Percentiles rank a stretch among this genome's conserved stretches.
Conservation (phyloP, 2,329 filamentous ascomycete genomes). For the Arthrobotrys megalospora region DNA sequence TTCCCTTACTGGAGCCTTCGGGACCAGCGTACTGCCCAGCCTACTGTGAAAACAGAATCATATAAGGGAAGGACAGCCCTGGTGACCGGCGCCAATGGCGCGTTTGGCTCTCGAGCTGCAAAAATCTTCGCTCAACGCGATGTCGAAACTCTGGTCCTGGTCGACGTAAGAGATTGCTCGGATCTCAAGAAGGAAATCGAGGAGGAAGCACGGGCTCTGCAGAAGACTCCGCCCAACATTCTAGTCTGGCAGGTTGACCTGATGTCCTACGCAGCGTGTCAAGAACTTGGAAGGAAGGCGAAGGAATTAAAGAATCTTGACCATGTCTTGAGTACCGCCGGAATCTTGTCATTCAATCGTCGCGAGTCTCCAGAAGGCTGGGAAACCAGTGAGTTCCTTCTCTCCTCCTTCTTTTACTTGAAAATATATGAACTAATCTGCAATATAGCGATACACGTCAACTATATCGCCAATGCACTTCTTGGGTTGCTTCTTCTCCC, state of each 20-base stretch:
- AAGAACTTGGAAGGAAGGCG: slow-evolving; percentile 65
- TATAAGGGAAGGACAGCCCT: slow-evolving; percentile 67
- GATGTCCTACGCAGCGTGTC: slow-evolving; percentile 67
- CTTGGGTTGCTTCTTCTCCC: slow-evolving; percentile 66
- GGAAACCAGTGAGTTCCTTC: slow-evolving; percentile 66
- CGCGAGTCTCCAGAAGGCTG: slow-evolving; percentile 67
- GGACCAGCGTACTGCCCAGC: slow-evolving; percentile 66
- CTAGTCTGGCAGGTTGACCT: slow-evolving; percentile 67
- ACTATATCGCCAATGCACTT: slow-evolving; percentile 67
- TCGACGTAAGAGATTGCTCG: slow-evolving; percentile 66
- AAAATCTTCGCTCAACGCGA: slow-evolving; percentile 67
- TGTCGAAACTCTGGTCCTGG: slow-evolving; percentile 66
- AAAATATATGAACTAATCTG: slow-evolving; percentile 44
- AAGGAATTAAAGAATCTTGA: slow-evolving; percentile 65
- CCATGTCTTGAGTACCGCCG: slow-evolving; percentile 67
- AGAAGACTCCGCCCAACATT: slow-evolving; percentile 65
- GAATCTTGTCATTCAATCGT: slow-evolving; percentile 67
- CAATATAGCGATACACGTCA: slow-evolving; percentile 66
- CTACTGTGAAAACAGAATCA: slow-evolving; percentile 66
- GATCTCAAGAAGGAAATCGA: slow-evolving; percentile 66
- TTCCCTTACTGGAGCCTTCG: slow-evolving; percentile 66
- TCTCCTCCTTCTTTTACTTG: background rate
- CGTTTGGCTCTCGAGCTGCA: slow-evolving; percentile 67
- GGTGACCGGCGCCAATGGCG: slow-evolving; percentile 63
- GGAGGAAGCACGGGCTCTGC: slow-evolving; percentile 64